Conservation (phyloP, 768 basidiomycete species). For the Tricholoma matsutake region DNA sequence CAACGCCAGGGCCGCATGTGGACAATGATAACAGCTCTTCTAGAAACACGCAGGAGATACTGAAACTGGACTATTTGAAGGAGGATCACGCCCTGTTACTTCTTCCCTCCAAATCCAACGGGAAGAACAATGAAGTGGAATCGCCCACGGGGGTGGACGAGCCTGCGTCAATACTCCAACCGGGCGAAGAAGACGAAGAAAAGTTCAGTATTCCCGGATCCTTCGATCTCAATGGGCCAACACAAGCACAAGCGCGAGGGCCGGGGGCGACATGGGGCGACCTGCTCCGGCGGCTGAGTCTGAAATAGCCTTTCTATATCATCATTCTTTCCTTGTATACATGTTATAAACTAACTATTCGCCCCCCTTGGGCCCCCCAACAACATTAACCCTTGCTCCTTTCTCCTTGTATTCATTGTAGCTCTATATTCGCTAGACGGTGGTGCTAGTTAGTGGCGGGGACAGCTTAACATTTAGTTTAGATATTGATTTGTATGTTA, state of each 20-base stretch:
- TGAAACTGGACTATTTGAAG: neutral
- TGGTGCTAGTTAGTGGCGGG: too few species aligned
- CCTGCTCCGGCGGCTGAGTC: conserved; percentile 26
- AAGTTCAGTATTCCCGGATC: conserved; percentile 50
- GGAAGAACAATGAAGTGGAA: neutral
- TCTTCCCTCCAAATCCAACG: neutral
- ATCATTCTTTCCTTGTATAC: neutral
- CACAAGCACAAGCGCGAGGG: conserved; percentile 5
- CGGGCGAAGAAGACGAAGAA: conserved; percentile 14
- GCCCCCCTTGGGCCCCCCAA: too few species aligned
- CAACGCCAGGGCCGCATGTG: conserved; percentile 4
- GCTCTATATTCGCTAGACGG: too few species aligned
- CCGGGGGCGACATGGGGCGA: conserved; percentile 25
- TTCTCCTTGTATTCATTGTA: too few species aligned
- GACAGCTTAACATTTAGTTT: too few species aligned
- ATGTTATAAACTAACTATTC: too few species aligned
- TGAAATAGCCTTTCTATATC: neutral
- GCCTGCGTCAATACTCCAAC: conserved; percentile 16
- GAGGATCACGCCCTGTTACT: neutral
- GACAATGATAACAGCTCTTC: neutral
- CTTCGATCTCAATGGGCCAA: conserved; percentile 32
- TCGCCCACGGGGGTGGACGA: conserved; percentile 11
- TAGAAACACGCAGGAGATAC: neutral
- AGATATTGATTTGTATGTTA: too few species aligned
- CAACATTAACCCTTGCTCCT: too few species aligned